A percentile compares a stretch with the other conserved stretches of the same genome.
Conservation (phyloP, 768 basidiomycete species). For the Sarcodon sp. region DNA sequence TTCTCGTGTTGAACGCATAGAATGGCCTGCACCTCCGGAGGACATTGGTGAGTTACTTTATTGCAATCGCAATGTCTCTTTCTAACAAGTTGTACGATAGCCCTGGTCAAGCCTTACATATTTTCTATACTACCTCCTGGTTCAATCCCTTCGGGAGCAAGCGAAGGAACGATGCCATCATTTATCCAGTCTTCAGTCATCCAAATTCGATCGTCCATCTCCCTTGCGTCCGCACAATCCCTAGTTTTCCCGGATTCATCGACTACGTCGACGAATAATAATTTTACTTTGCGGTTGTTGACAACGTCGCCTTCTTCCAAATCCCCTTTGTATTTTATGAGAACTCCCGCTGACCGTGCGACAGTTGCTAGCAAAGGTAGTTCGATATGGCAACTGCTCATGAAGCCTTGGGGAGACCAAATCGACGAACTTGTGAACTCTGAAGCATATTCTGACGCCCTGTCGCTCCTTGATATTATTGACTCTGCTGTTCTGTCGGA, state of each 20-base stretch:
- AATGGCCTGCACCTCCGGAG: conserved; percentile 75
- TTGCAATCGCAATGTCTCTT: neutral
- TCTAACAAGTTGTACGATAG: conserved; percentile 20
- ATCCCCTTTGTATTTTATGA: conserved; percentile 47
- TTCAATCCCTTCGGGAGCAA: conserved; percentile 26
- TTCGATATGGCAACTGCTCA: conserved; percentile 61
- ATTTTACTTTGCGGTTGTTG: conserved; percentile 51
- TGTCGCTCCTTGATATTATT: conserved; percentile 63
- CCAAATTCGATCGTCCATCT: conserved; percentile 62
- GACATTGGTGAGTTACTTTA: conserved; percentile 44
- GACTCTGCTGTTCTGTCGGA: conserved; percentile 48
- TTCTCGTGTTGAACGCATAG: conserved; percentile 35
- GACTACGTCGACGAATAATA: conserved; percentile 19
- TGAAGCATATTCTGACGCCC: conserved; percentile 64
- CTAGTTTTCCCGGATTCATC: conserved; percentile 46
- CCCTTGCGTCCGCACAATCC: conserved; percentile 45
- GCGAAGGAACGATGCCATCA: conserved; percentile 16
- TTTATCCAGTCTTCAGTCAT: conserved; percentile 45
- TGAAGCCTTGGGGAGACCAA: conserved; percentile 69
- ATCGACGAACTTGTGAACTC: conserved; percentile 69
- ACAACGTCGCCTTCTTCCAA: conserved; percentile 38
- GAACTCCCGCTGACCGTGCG: conserved; percentile 64
- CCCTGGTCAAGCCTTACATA: conserved; percentile 66
- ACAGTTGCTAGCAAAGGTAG: conserved; percentile 59
- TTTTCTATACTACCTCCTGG: conserved; percentile 65